Base-by-base conservation (phyloP, 345 rosid genomes). In the Rhodamnia rubescens region DNA sequence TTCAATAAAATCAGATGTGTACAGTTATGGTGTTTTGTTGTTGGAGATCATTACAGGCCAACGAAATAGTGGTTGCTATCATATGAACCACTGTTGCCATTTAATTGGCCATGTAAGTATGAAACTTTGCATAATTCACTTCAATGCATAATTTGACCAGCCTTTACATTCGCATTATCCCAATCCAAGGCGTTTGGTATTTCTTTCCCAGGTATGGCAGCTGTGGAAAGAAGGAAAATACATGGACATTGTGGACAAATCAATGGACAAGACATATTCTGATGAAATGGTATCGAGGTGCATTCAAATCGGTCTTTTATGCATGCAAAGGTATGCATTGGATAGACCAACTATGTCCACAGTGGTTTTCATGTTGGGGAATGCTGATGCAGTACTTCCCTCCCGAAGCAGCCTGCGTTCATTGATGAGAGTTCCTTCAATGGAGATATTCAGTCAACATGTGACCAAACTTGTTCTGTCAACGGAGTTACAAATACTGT, bases 301-400 rank as follows among this genome's bases (percentile, higher is more conserved):
- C 74, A 85, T 85, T 32, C 87, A 88, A 44, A 82, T 85, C 8
- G 87, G 86, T 88, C n/a, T 85, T 69, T 69, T 69, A 44, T 69
- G 78, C 13, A 5, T 69, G 78, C 78, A 69, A 36, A 69, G 78
- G 18, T 85, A 42, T 78, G 89, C 29, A 75, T 85, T 4, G 15
- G 84, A 80, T 20, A 85, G 89, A n/a, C 89, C 89, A 78, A 78
- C 51, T 12, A 85, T 88, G 85, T 75, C 83, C 1, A 11, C 83
- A 8, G 85, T 52, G 11, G 69, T 85, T 27, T 75, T 78, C 40
- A 85, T 87, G 89, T 42, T 87, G 53, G 82, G 86, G 9, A 87
- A 61, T 49, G 85, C 82, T 12, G 74, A 53, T 50, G 53, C 64
- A 9, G 14, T 53, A 11, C 82, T 88, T 84, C 61, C 89, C 59